Evolutionary conservation across 2,329 filamentous ascomycete genomes (phyloP).

Genomic region (Colletotrichum eleusines): DNA sequence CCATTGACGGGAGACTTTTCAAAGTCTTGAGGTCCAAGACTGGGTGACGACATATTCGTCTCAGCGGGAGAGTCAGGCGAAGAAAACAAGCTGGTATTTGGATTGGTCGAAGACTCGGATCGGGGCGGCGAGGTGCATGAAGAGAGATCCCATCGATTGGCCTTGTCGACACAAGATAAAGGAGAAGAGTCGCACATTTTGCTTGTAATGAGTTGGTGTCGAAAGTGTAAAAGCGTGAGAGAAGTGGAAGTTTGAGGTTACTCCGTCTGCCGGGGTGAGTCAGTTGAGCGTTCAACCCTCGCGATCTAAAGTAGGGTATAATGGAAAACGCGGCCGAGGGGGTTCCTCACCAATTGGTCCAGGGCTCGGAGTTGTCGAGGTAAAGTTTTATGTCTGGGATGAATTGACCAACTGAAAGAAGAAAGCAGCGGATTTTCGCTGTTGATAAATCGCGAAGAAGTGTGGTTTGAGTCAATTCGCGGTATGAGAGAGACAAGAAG

Average conservation of each 20-base stretch:
- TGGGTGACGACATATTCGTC: neutral
- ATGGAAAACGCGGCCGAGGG: neutral
- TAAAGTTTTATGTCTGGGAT: neutral
- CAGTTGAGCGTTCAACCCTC: neutral
- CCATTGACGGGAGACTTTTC: neutral
- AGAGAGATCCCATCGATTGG: constrained; percentile 8
- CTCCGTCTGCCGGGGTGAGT: neutral
- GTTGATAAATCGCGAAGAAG: neutral
- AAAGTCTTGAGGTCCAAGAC: accelerated
- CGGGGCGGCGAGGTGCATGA: constrained; percentile 25
- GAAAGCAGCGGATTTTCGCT: neutral
- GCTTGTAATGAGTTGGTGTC: neutral
- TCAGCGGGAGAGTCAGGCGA: neutral
- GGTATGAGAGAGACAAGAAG: constrained; percentile 1
- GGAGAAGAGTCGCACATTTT: constrained; percentile 19
- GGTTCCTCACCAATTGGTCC: constrained; percentile 11
- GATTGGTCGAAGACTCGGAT: neutral
- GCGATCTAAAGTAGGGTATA: neutral
- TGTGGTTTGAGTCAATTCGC: neutral
- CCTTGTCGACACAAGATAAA: neutral
- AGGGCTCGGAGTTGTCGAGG: neutral
- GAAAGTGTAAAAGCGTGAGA: neutral
- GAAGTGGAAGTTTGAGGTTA: neutral
- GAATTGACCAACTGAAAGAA: neutral
- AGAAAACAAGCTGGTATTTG: constrained; percentile 15